Percentiles rank a stretch among this genome's conserved stretches.
phyloP scores from a whole-genome alignment of 108 stramenopile genomes.

The Aurantiochytrium sp. region DNA sequence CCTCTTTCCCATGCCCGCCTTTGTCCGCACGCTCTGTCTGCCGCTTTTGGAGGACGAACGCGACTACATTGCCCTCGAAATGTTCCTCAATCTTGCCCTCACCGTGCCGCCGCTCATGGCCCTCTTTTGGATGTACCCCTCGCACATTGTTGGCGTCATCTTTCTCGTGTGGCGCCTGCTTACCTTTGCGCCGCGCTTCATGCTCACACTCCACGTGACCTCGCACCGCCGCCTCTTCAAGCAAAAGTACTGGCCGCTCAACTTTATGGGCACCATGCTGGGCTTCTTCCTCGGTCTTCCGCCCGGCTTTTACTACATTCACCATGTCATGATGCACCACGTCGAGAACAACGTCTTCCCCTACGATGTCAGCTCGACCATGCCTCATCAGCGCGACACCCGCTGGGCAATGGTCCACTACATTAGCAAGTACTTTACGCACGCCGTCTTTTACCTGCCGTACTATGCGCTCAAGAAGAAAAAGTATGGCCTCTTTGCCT shows the following conservation, averaged over 20 bases:
- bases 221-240: neutral
- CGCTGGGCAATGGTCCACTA: neutral
- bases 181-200: constrained; percentile 12
- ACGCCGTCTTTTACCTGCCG: constrained; percentile 6
- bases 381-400: constrained; percentile 7
- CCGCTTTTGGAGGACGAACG: neutral
- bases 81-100: neutral
- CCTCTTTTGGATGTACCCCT: neutral
- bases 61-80: neutral
- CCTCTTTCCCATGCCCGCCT: neutral
- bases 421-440: neutral
- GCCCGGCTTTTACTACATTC: constrained; percentile 16
- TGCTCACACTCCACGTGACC: neutral
- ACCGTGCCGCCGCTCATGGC: neutral
- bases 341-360: constrained; percentile 12
- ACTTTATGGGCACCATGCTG: neutral
- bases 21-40: neutral
- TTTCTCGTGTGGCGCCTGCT: neutral
- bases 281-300: neutral
- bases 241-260: neutral
- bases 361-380: neutral
- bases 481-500: neutral
- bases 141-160: neutral
- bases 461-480: neutral
- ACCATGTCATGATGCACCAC: constrained; percentile 20